phyloP scores from a whole-genome alignment of 768 basidiomycete genomes.

The Lactarius tabidus region DNA sequence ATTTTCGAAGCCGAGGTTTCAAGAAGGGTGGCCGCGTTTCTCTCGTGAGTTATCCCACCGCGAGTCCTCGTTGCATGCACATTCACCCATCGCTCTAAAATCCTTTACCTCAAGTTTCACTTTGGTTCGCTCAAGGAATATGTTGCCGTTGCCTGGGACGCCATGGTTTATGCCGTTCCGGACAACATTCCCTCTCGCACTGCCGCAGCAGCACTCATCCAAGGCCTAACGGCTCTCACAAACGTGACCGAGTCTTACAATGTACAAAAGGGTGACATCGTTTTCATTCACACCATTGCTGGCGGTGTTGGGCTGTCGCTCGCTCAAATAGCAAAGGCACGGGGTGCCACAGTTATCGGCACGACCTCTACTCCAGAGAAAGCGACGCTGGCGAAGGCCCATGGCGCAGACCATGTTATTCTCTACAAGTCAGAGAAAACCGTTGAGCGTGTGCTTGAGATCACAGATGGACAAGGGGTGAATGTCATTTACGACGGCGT shows the following conservation, averaged over 20 bases:
- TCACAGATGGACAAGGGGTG: conserved; percentile 86
- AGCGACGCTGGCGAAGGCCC: conserved; percentile 67
- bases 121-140: conserved; percentile 66
- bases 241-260: conserved; percentile 84
- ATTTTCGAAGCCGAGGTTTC: conserved; percentile 62
- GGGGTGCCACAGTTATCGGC: conserved; percentile 88
- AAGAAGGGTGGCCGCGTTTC: conserved; percentile 69
- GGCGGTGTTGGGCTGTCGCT: conserved; percentile 79
- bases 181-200: conserved; percentile 50
- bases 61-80: not conserved
- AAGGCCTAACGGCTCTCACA: conserved; percentile 73
- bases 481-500: conserved; percentile 92
- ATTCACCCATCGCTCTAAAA: not conserved
- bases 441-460: conserved; percentile 63
- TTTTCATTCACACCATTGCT: conserved; percentile 87
- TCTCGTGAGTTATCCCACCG: conserved; percentile 42
- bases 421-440: conserved; percentile 74
- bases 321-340: conserved; percentile 61
- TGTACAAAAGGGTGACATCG: conserved; percentile 72
- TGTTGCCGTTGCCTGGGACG: conserved; percentile 58
- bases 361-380: conserved; percentile 87
- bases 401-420: conserved; percentile 87
- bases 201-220: conserved; percentile 66
- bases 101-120: conserved; percentile 37
- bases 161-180: conserved; percentile 56